Evolutionary conservation across 129 eudicot genomes (phyloP).

Genomic region (Helianthus annuus): DNA sequence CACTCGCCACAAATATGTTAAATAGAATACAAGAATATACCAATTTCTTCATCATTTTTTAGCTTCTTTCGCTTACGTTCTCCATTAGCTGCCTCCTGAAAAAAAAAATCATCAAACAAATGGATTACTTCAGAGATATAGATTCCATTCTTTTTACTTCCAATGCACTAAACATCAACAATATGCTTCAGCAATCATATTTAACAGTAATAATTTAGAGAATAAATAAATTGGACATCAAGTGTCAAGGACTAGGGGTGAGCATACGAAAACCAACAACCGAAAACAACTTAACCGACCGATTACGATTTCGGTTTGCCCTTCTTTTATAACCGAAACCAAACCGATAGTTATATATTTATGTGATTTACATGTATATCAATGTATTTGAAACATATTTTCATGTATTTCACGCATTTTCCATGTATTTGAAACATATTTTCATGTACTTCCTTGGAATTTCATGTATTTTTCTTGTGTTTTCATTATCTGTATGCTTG

Average conservation of each 20-base stretch:
- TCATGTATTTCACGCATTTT: too few relatives aligned
- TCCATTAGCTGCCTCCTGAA: conserved; percentile 45
- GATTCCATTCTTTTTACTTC: not conserved
- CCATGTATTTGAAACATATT: too few relatives aligned
- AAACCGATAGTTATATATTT: too few relatives aligned
- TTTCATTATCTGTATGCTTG: too few relatives aligned
- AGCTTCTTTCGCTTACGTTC: conserved; percentile 38
- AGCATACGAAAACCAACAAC: too few relatives aligned
- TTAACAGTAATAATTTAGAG: not conserved
- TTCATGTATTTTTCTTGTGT: too few relatives aligned
- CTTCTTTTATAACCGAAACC: too few relatives aligned
- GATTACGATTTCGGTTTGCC: too few relatives aligned
- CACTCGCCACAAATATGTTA: conserved; percentile 8
- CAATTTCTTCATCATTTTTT: conserved; percentile 33
- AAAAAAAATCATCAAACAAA: conserved; percentile 2
- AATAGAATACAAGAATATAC: conserved; percentile 33
- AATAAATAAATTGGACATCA: not conserved
- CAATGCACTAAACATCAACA: not conserved
- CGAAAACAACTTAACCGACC: too few relatives aligned
- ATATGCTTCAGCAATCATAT: not conserved
- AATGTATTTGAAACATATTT: too few relatives aligned
- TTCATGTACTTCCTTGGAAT: too few relatives aligned
- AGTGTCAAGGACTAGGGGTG: not conserved
- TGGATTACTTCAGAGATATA: not conserved
- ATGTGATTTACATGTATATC: too few relatives aligned